A percentile compares a stretch with the other conserved stretches of the same genome.
Evolutionary conservation across 352 stramenopile species (phyloP).

Genomic region (Globisporangium cederbergense): DNA sequence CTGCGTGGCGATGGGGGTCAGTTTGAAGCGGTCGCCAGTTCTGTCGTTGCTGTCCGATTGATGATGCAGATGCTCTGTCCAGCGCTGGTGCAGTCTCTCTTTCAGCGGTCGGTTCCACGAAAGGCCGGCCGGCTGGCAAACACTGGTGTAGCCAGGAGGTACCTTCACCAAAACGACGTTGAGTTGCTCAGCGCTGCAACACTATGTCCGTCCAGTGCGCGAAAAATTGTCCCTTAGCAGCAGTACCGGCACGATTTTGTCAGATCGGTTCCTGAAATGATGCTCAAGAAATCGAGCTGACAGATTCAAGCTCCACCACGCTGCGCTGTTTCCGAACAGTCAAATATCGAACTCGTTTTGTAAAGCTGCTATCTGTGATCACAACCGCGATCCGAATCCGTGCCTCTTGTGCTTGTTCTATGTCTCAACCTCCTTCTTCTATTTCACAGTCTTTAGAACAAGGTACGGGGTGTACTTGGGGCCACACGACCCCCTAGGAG

Average conservation of each 20-base stretch:
- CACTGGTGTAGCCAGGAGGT: background rate
- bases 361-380: background rate
- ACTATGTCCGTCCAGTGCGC: background rate
- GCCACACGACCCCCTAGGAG: background rate
- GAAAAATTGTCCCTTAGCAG: background rate
- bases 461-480: background rate
- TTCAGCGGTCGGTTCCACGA: too few species aligned
- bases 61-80: too few species aligned
- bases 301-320: background rate
- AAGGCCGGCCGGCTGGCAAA: too few species aligned
- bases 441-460: background rate
- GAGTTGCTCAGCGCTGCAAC: background rate
- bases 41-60: too few species aligned
- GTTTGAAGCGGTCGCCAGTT: too few species aligned
- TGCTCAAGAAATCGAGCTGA: background rate
- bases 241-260: background rate
- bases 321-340: background rate
- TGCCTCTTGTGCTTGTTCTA: background rate
- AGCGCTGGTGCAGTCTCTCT: too few species aligned
- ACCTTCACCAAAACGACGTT: background rate
- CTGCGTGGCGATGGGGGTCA: too few species aligned
- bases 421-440: background rate
- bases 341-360: background rate
- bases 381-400: background rate
- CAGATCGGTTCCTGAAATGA: background rate